Conservation (phyloP, 140 eudicot species). For the Bidens hawaiensis region DNA sequence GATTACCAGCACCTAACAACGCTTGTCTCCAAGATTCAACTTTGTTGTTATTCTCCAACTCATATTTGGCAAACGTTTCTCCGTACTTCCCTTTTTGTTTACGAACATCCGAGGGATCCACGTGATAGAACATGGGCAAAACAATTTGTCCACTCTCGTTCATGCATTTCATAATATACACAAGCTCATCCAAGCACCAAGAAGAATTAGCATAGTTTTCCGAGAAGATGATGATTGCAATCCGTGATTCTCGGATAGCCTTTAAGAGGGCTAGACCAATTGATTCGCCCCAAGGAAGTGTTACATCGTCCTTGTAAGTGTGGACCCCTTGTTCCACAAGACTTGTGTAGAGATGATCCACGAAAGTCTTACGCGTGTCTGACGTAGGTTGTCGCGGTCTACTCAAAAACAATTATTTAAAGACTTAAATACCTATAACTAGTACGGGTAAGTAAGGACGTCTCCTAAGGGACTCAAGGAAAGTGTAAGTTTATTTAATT, state of each 20-base stretch:
- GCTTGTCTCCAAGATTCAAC: constrained; percentile 18
- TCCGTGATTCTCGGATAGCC: constrained; percentile 14
- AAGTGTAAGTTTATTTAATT: too few relatives aligned
- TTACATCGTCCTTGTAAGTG: constrained; percentile 8
- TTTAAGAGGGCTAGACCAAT: not conserved
- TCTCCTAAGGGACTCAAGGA: too few relatives aligned
- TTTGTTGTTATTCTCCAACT: not conserved
- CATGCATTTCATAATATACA: constrained; percentile 10
- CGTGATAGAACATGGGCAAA: constrained; percentile 11
- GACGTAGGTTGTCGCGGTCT: too few relatives aligned
- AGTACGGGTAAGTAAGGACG: too few relatives aligned
- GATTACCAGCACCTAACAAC: not conserved
- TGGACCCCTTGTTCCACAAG: not conserved
- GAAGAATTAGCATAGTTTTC: constrained; percentile 8
- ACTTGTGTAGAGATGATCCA: constrained; percentile 2
- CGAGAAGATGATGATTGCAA: constrained; percentile 9
- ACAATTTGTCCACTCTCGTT: constrained; percentile 4
- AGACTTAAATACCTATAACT: too few relatives aligned
- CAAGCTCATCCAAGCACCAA: constrained; percentile 23
- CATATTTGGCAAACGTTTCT: constrained; percentile 7
- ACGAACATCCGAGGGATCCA: not conserved
- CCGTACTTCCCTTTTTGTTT: not conserved
- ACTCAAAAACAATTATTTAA: too few relatives aligned
- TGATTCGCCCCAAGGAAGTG: not conserved
- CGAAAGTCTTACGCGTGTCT: not conserved